Conservation (phyloP, 2,329 filamentous ascomycete species). For the Trichothecium sympodiale region DNA sequence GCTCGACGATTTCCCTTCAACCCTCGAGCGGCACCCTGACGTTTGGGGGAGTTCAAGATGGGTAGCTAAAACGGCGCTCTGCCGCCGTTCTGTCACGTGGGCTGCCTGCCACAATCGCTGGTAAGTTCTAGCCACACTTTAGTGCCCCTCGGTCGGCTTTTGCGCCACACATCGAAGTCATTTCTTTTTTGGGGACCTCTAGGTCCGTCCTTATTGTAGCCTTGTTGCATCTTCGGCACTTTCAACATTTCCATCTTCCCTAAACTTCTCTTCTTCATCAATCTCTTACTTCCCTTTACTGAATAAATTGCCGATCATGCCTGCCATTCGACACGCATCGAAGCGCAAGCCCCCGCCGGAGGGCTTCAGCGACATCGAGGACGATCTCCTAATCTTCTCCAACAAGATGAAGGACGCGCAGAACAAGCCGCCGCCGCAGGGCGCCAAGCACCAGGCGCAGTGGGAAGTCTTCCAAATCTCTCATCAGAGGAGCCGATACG, state of each 20-base stretch:
- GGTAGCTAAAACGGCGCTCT: slow-evolving; percentile 7
- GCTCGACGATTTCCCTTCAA: background rate
- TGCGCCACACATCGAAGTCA: too few species aligned
- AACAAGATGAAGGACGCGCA: slow-evolving; percentile 96
- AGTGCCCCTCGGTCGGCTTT: background rate
- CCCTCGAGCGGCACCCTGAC: slow-evolving; percentile 1
- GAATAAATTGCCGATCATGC: slow-evolving; percentile 40
- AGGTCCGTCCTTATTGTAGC: too few species aligned
- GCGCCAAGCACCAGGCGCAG: slow-evolving; percentile 74
- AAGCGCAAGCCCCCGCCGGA: slow-evolving; percentile 76
- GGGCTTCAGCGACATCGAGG: slow-evolving; percentile 80
- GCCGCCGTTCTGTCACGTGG: background rate
- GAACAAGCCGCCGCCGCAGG: slow-evolving; percentile 73
- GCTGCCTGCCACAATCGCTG: background rate
- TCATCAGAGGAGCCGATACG: slow-evolving; percentile 83
- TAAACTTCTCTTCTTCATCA: too few species aligned
- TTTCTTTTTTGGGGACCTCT: too few species aligned
- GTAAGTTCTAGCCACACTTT: slow-evolving; percentile 8
- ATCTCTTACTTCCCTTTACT: too few species aligned
- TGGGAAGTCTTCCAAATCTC: slow-evolving; percentile 98
- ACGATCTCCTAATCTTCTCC: slow-evolving; percentile 72
- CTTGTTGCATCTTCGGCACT: too few species aligned
- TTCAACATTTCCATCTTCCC: too few species aligned
- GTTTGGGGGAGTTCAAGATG: slow-evolving; percentile 15
- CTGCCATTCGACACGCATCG: slow-evolving; percentile 61